Conservation (phyloP, 192 early-diverging fungal species). For the Pecoramyces ruminantium region DNA sequence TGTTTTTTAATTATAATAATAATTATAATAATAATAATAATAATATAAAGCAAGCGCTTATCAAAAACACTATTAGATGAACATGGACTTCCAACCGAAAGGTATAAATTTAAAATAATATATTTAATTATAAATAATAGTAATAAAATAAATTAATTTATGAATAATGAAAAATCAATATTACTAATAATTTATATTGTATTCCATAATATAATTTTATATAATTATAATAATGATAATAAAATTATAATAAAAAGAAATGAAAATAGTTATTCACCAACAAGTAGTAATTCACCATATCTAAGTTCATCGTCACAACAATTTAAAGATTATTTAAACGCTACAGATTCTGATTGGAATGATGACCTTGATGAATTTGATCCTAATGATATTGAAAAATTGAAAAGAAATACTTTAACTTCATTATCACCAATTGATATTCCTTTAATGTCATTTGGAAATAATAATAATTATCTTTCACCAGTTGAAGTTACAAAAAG, state of each 20-base stretch:
- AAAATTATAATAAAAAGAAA: not conserved
- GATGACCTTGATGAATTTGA: not conserved
- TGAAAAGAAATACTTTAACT: not conserved
- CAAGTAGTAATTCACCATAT: not conserved
- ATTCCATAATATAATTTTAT: too few species aligned
- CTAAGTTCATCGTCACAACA: not conserved
- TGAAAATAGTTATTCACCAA: not conserved
- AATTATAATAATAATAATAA: not conserved
- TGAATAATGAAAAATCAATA: too few species aligned
- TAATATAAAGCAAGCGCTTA: too few species aligned
- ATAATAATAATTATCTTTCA: not conserved
- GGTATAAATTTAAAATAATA: too few species aligned
- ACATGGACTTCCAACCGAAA: too few species aligned
- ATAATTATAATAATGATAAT: too few species aligned
- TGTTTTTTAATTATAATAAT: too few species aligned
- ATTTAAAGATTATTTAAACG: not conserved
- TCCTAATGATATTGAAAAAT: not conserved
- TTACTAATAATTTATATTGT: too few species aligned
- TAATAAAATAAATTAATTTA: too few species aligned
- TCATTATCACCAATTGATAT: not conserved
- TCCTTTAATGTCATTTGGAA: not conserved
- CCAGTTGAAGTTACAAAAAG: not conserved
- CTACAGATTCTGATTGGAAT: not conserved
- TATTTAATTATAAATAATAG: too few species aligned
- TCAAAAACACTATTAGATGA: too few species aligned